Conservation (phyloP, 2,329 filamentous ascomycete species). For the Lasiodiplodia theobromae region DNA sequence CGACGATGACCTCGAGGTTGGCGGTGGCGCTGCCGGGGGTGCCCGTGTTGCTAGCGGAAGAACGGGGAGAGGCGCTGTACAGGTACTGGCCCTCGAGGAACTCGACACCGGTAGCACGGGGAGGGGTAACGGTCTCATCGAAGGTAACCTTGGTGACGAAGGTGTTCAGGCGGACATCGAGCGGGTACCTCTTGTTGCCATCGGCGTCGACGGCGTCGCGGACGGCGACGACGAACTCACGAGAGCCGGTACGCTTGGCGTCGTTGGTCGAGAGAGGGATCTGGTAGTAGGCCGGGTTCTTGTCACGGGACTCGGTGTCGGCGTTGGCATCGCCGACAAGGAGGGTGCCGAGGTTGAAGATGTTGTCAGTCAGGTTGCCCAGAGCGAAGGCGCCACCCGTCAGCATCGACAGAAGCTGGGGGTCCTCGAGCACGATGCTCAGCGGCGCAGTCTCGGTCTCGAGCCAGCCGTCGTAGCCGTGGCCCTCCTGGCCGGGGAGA, state of each 20-base stretch:
- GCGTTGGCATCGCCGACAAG: slow-evolving; percentile 60
- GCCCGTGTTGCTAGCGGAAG: slow-evolving; percentile 40
- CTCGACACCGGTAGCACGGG: slow-evolving; percentile 57
- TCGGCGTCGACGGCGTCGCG: slow-evolving; percentile 58
- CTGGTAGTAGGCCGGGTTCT: slow-evolving; percentile 60
- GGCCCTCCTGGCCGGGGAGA: slow-evolving; percentile 51
- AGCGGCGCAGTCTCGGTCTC: slow-evolving; percentile 51
- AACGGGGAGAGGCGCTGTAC: slow-evolving; percentile 48
- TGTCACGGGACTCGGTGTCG: slow-evolving; percentile 54
- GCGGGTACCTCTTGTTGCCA: slow-evolving; percentile 62
- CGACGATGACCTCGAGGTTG: slow-evolving; percentile 54
- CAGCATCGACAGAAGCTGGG: slow-evolving; percentile 61
- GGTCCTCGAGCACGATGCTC: slow-evolving; percentile 57
- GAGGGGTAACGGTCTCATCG: slow-evolving; percentile 66
- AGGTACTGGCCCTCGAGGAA: slow-evolving; percentile 50
- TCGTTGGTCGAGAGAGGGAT: slow-evolving; percentile 63
- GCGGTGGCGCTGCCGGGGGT: slow-evolving; percentile 52
- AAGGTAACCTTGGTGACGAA: slow-evolving; percentile 72
- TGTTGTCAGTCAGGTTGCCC: slow-evolving; percentile 47
- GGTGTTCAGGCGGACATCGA: slow-evolving; percentile 66
- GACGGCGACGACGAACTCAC: slow-evolving; percentile 62
- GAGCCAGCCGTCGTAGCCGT: slow-evolving; percentile 67
- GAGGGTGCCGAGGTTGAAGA: slow-evolving; percentile 53
- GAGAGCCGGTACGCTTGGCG: slow-evolving; percentile 59
- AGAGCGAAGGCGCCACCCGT: slow-evolving; percentile 60